Percentiles rank a stretch among this genome's conserved stretches.
Conservation (phyloP, 2,329 filamentous ascomycete genomes). For the Talaromyces sp. region DNA sequence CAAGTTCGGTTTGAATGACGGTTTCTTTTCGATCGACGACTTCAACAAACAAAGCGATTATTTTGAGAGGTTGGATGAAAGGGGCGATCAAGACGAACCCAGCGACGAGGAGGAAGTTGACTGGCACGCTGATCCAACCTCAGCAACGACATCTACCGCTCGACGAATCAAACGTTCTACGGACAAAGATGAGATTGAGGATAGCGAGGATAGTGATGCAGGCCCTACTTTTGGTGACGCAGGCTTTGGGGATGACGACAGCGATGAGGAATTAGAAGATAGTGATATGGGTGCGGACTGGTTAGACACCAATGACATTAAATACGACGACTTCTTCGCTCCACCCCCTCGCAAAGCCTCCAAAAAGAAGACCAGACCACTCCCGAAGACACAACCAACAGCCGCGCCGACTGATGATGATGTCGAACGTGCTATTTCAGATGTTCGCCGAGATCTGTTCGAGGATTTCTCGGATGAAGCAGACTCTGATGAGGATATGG, state of each 20-base stretch:
- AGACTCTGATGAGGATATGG: conserved; percentile 65
- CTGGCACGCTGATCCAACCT: conserved; percentile 77
- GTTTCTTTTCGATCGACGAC: conserved; percentile 95
- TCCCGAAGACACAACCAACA: conserved; percentile 53
- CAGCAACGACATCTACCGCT: conserved; percentile 28
- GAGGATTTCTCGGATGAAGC: conserved; percentile 69
- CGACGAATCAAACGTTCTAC: conserved; percentile 25
- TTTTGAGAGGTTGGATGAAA: conserved; percentile 80
- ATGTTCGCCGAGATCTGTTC: conserved; percentile 86
- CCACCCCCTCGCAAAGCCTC: conserved; percentile 72
- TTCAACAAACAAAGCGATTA: conserved; percentile 94
- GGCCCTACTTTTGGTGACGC: conserved; percentile 82
- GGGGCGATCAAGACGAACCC: conserved; percentile 72
- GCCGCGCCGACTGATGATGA: conserved; percentile 60
- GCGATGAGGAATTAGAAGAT: conserved; percentile 58
- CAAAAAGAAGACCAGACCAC: conserved; percentile 53
- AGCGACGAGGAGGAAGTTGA: conserved; percentile 78
- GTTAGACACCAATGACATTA: conserved; percentile 81
- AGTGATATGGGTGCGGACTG: conserved; percentile 59
- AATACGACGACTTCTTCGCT: conserved; percentile 91
- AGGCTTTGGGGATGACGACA: conserved; percentile 64
- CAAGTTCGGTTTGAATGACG: conserved; percentile 85
- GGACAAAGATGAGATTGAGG: conserved; percentile 61
- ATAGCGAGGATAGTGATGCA: conserved; percentile 48
- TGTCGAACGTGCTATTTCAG: conserved; percentile 77